These are phyloP conservation scores for Herpetospermum pedunculosum DNA, from an alignment of 306 rosid species.

Conservation along the genomic window DNA sequence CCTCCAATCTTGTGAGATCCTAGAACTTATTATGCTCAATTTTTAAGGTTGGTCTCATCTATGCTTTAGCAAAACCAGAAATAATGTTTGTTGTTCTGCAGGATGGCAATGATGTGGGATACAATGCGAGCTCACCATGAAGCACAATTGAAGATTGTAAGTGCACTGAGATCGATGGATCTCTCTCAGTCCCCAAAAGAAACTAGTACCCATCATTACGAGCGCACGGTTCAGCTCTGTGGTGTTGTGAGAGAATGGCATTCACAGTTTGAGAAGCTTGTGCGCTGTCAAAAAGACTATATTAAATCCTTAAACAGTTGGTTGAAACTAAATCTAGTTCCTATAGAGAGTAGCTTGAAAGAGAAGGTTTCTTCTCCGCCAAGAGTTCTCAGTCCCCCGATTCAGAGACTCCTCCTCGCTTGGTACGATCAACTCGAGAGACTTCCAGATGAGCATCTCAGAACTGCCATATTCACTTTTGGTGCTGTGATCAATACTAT, in stretches of 20 bases:
- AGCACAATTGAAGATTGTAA: slow-evolving; percentile 32
- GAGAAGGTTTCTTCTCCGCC: slow-evolving; percentile 97
- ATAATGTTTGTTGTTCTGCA: slow-evolving; percentile 17
- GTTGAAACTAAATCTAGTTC: slow-evolving; percentile 73
- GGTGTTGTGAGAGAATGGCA: slow-evolving; percentile 67
- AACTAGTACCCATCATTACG: slow-evolving; percentile 73
- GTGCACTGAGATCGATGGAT: slow-evolving; percentile 34
- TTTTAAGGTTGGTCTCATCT: background rate
- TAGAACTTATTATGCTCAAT: background rate
- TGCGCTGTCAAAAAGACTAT: slow-evolving; percentile 59
- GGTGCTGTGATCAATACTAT: slow-evolving; percentile 54
- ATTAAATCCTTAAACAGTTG: slow-evolving; percentile 49
- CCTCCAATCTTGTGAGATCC: background rate
- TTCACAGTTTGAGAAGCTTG: slow-evolving; percentile 47
- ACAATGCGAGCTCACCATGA: slow-evolving; percentile 48
- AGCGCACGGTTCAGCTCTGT: slow-evolving; percentile 52
- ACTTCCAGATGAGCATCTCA: slow-evolving; percentile 70
- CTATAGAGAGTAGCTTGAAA: slow-evolving; percentile 76
- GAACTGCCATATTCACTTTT: slow-evolving; percentile 52
- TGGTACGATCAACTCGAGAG: slow-evolving; percentile 74
- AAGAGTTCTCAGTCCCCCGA: slow-evolving; percentile 51
- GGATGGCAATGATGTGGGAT: slow-evolving; percentile 89
- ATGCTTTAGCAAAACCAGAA: background rate
- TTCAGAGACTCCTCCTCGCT: slow-evolving; percentile 45
- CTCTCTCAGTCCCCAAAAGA: slow-evolving; percentile 59